Evolutionary conservation across 192 early-diverging fungal species (phyloP).

Genomic region (Entophlyctis luteolus): DNA sequence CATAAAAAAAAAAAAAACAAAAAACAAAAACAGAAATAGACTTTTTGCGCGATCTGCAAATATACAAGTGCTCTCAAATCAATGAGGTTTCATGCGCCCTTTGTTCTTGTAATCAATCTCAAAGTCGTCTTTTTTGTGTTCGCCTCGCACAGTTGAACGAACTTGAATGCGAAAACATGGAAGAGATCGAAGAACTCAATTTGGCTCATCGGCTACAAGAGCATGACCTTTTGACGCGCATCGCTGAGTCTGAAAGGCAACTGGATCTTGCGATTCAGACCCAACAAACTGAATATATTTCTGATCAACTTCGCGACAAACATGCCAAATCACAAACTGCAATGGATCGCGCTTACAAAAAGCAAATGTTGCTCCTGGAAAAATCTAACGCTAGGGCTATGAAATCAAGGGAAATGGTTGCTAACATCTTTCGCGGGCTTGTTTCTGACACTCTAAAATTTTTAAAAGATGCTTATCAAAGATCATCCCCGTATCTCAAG

Average conservation of each 20-base stretch:
- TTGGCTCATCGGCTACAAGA: slow-evolving; percentile 7
- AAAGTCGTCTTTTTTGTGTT: background rate
- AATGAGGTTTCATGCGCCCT: background rate
- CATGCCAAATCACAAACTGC: background rate
- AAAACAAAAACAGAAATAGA: slow-evolving; percentile 9
- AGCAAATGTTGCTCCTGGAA: background rate
- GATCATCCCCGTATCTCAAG: too few relatives aligned
- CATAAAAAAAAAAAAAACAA: too few relatives aligned
- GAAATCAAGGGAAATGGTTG: slow-evolving; percentile 18
- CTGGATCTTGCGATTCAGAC: background rate
- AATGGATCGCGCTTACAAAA: slow-evolving; percentile 7
- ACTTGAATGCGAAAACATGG: slow-evolving; percentile 9
- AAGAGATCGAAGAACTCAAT: slow-evolving; percentile 17
- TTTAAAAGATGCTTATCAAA: too few relatives aligned
- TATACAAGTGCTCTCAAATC: slow-evolving; percentile 12
- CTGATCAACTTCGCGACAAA: slow-evolving; percentile 12
- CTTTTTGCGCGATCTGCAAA: slow-evolving; percentile 20
- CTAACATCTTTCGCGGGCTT: too few relatives aligned
- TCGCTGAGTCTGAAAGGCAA: background rate
- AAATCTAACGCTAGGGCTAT: slow-evolving; percentile 4
- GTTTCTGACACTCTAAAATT: too few relatives aligned
- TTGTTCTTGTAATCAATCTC: background rate
- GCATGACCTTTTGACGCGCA: slow-evolving; percentile 9
- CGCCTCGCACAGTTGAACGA: slow-evolving; percentile 16
- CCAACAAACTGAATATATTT: background rate